Evolutionary conservation across 2,329 filamentous ascomycete species (phyloP).

Genomic region (Paraconiothyrium sp.): DNA sequence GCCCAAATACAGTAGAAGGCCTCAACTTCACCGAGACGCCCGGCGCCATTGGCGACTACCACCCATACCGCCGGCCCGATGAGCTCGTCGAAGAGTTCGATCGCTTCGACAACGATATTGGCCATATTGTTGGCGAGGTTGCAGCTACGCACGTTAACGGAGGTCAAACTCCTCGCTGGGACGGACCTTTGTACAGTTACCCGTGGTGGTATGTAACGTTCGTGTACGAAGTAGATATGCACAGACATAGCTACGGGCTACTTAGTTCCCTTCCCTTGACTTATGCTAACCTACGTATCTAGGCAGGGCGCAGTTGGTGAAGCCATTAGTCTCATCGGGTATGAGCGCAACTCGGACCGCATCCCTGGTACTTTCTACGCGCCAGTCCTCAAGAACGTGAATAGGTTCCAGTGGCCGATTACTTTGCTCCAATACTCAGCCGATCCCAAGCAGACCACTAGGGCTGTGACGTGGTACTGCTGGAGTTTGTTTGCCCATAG

Average conservation of each 20-base stretch:
- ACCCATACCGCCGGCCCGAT: constrained; percentile 56
- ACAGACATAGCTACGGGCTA: too few species aligned
- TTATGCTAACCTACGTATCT: background rate
- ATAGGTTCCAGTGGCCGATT: constrained; percentile 49
- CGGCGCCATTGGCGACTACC: constrained; percentile 49
- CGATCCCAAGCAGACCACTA: constrained; percentile 44
- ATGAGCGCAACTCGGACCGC: constrained; percentile 71
- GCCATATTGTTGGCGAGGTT: constrained; percentile 48
- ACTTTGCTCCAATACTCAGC: constrained; percentile 54
- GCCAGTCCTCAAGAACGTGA: constrained; percentile 46
- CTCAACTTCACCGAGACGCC: constrained; percentile 28
- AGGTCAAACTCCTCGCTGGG: constrained; percentile 35
- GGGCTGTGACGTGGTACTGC: constrained; percentile 45
- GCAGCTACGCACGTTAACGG: constrained; percentile 46
- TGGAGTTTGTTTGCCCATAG: constrained; percentile 54
- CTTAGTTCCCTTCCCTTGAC: background rate
- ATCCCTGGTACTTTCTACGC: constrained; percentile 60
- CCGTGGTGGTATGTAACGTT: constrained; percentile 55
- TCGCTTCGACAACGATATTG: constrained; percentile 53
- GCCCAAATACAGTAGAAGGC: constrained; percentile 43
- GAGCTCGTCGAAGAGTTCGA: constrained; percentile 55
- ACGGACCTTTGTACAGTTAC: constrained; percentile 33
- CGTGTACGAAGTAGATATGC: background rate
- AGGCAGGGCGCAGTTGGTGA: constrained; percentile 67
- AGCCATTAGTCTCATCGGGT: constrained; percentile 71